A percentile compares a stretch with the other conserved stretches of the same genome.
phyloP scores from a whole-genome alignment of 2,329 filamentous ascomycete species.

The Dactylellina sp. region DNA sequence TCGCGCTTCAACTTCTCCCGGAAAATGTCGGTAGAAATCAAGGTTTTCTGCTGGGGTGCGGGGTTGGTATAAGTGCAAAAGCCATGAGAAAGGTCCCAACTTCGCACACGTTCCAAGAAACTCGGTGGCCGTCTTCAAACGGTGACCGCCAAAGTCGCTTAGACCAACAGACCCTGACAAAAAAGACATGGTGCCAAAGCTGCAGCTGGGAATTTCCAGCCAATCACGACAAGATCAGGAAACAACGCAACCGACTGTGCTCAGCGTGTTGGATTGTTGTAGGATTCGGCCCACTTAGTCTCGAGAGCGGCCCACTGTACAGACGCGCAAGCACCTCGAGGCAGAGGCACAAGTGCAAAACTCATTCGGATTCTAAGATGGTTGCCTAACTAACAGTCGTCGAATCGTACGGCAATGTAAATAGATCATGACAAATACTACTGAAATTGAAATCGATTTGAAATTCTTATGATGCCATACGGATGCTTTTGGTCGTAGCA shows the following conservation, averaged over 20 bases:
- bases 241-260: too few relatives aligned
- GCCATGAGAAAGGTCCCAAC: conserved; percentile 11
- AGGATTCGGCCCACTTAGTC: too few relatives aligned
- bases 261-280: too few relatives aligned
- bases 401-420: too few relatives aligned
- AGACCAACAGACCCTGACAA: not conserved
- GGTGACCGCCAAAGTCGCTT: conserved; percentile 18
- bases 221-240: not conserved
- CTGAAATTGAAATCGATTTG: too few relatives aligned
- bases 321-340: too few relatives aligned
- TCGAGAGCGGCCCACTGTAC: too few relatives aligned
- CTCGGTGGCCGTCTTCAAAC: conserved; percentile 4
- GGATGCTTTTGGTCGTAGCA: not conserved
- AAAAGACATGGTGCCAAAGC: not conserved
- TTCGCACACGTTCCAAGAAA: conserved; percentile 8
- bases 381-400: too few relatives aligned
- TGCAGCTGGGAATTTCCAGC: not conserved
- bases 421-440: too few relatives aligned
- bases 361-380: too few relatives aligned
- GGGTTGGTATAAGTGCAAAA: conserved; percentile 30
- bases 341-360: too few relatives aligned
- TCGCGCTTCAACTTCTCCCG: conserved; percentile 19
- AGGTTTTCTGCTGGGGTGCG: conserved; percentile 23
- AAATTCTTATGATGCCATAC: too few relatives aligned
- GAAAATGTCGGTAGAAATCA: conserved; percentile 10